Base-by-base conservation (phyloP, 352 stramenopile genomes). In the Chrysophaeum taylorii region DNA sequence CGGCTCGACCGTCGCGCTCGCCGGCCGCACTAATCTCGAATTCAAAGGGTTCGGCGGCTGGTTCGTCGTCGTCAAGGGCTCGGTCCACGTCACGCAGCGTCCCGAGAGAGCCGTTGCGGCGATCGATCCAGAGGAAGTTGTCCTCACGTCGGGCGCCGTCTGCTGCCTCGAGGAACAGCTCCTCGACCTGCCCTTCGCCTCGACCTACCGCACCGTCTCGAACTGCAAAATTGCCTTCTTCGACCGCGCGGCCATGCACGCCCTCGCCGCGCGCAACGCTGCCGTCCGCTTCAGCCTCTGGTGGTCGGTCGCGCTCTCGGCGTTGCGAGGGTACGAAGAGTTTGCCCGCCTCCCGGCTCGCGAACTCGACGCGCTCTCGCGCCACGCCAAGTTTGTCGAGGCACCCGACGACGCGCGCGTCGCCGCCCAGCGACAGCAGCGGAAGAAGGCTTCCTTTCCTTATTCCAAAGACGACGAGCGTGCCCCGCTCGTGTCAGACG, bases 91-190 rank as follows among this genome's bases (percentile, higher is more conserved):
- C 41, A 21, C 41, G n/a, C n/a, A n/a, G n/a, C n/a, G n/a, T n/a
- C n/a, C n/a, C n/a, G n/a, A n/a, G n/a, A n/a, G n/a, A n/a, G n/a
- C n/a, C n/a, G n/a, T n/a, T n/a, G n/a, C n/a, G n/a, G n/a, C n/a
- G n/a, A n/a, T n/a, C n/a, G n/a, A n/a, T n/a, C n/a, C n/a, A n/a
- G n/a, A n/a, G n/a, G n/a, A n/a, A n/a, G n/a, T n/a, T n/a, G n/a
- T n/a, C n/a, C n/a, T n/a, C n/a, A n/a, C n/a, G 5, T 7, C 45
- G 45, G 45, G 45, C 45, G 23, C 45, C 12, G 45, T 54, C 18
- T 54, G 45, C 45, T 54, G 45, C 45, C 23, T 54, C 12, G 45
- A 54, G 45, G 45, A 54, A 23, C 45, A 54, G 45, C 45, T 54
- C 45, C 23, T 54, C 12, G 45, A 54, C 2, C 45, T 54, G 45